Evolutionary conservation across 495 filamentous ascomycete genomes (phyloP).

Genomic region (Lasiosphaeris hirsuta): DNA sequence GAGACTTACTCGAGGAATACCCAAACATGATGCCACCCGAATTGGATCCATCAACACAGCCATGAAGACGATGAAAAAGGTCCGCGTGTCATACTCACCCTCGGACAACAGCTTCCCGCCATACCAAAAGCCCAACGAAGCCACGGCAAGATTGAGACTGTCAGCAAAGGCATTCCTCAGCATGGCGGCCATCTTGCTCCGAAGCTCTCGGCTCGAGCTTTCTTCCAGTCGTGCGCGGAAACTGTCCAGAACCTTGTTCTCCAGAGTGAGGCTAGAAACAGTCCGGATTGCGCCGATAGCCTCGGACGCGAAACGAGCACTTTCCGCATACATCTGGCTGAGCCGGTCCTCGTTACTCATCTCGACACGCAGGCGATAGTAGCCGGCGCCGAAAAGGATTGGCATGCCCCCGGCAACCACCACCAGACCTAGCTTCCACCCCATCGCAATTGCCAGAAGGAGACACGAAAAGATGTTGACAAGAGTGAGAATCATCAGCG

Average conservation of each 20-base stretch:
- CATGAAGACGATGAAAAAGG: slow-evolving; percentile 61
- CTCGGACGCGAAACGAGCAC: slow-evolving; percentile 76
- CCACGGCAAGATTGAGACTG: neutral
- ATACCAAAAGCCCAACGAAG: slow-evolving; percentile 17
- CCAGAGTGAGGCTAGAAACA: slow-evolving; percentile 83
- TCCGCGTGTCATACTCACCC: slow-evolving; percentile 38
- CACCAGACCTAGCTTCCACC: slow-evolving; percentile 89
- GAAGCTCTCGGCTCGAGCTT: slow-evolving; percentile 60
- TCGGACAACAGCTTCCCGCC: slow-evolving; percentile 53
- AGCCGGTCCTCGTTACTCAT: slow-evolving; percentile 79
- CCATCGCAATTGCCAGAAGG: slow-evolving; percentile 63
- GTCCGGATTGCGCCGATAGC: slow-evolving; percentile 88
- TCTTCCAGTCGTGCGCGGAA: slow-evolving; percentile 65
- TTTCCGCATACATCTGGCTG: slow-evolving; percentile 50
- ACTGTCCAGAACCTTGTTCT: slow-evolving; percentile 65
- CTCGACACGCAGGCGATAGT: slow-evolving; percentile 52
- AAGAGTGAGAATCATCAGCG: slow-evolving; percentile 71
- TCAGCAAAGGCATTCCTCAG: neutral
- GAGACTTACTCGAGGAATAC: slow-evolving; percentile 25
- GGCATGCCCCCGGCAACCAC: slow-evolving; percentile 68
- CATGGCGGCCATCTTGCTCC: slow-evolving; percentile 59
- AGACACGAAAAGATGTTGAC: slow-evolving; percentile 72
- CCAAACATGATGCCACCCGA: slow-evolving; percentile 51
- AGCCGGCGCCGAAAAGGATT: slow-evolving; percentile 73
- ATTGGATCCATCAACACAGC: slow-evolving; percentile 55